phyloP scores from a whole-genome alignment of 768 basidiomycete species.

The Russula sp. region DNA sequence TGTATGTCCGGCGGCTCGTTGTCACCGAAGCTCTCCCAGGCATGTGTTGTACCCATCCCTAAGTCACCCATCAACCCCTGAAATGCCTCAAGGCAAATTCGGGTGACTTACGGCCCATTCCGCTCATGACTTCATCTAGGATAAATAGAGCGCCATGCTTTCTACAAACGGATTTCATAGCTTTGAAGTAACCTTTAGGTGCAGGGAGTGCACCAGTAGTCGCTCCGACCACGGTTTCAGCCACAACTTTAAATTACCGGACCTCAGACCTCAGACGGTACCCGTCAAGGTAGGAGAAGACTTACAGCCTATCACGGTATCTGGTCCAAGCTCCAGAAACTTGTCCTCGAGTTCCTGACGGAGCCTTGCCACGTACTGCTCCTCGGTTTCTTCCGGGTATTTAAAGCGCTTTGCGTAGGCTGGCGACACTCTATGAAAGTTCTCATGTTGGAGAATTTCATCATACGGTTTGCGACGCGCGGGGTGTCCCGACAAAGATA shows the following conservation, averaged over 20 bases:
- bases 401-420: conserved; percentile 84
- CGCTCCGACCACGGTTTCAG: conserved; percentile 86
- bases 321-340: conserved; percentile 75
- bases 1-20: conserved; percentile 79
- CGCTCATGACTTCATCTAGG: conserved; percentile 90
- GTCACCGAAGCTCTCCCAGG: conserved; percentile 82
- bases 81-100: conserved; percentile 10
- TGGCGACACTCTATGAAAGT: conserved; percentile 85
- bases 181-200: conserved; percentile 82
- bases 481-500: conserved; percentile 67
- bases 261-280: not conserved
- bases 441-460: conserved; percentile 56
- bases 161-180: conserved; percentile 79
- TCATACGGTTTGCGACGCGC: conserved; percentile 65
- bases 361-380: conserved; percentile 74
- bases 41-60: conserved; percentile 88
- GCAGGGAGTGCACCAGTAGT: conserved; percentile 73
- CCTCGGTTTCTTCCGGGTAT: conserved; percentile 64
- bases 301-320: conserved; percentile 80
- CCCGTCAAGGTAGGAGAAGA: conserved; percentile 27
- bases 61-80: not conserved
- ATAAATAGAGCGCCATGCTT: conserved; percentile 74
- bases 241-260: conserved; percentile 60
- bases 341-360: conserved; percentile 81
- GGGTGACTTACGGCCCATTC: conserved; percentile 72